These are phyloP conservation scores for Fusarium tricinctum DNA, from an alignment of 2,329 filamentous ascomycete species.

Conservation along the genomic window DNA sequence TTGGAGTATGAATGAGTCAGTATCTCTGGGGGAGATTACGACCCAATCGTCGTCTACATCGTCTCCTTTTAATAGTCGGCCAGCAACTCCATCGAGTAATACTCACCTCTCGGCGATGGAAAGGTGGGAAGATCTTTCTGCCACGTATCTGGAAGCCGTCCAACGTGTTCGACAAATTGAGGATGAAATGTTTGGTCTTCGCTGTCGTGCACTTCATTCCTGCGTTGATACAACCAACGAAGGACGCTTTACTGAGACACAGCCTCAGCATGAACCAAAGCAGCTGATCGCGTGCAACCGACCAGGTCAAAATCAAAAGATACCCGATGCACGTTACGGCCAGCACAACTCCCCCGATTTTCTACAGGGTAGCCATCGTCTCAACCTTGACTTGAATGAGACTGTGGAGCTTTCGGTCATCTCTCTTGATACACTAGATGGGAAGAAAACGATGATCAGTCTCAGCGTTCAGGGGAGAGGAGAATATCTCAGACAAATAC, in stretches of 20 bases:
- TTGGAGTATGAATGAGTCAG: background rate
- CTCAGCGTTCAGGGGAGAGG: background rate
- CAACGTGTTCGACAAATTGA: constrained; percentile 6
- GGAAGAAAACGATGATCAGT: constrained; percentile 12
- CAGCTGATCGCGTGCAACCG: too few relatives aligned
- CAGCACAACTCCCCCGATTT: background rate
- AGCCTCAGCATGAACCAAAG: background rate
- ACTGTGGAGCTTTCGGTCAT: constrained; percentile 1
- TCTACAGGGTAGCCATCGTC: background rate
- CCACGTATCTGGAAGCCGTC: background rate
- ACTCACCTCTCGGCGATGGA: background rate
- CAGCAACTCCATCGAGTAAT: background rate
- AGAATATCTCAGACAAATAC: background rate
- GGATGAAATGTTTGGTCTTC: constrained; percentile 2
- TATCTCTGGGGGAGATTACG: background rate
- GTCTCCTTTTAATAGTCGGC: background rate
- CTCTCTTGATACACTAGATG: background rate
- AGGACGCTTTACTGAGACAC: rapidly evolving
- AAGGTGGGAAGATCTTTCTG: background rate
- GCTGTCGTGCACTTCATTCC: background rate
- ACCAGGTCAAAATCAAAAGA: background rate
- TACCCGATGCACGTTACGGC: background rate
- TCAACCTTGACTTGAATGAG: background rate
- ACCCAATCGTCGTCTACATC: background rate
- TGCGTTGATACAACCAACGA: background rate